phyloP scores from a whole-genome alignment of 371 early-diverging fungal genomes.

The Pancytospora philotis region DNA sequence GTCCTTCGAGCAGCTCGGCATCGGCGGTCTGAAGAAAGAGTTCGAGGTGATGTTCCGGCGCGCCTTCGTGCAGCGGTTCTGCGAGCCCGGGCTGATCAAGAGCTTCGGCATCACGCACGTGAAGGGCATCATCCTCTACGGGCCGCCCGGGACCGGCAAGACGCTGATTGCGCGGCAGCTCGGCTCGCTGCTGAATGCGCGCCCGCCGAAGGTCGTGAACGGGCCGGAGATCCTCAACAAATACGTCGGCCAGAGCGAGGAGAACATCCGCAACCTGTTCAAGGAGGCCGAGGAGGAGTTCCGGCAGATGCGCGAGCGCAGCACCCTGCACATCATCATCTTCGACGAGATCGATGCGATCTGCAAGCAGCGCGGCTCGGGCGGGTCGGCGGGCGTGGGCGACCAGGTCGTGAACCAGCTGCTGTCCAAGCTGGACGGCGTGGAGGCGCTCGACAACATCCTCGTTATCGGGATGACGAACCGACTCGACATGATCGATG shows the following conservation, averaged over 20 bases:
- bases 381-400: conserved; percentile 59
- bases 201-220: conserved; percentile 91
- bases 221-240: conserved; percentile 96
- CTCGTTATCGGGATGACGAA: conserved; percentile 91
- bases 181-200: conserved; percentile 87
- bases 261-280: conserved; percentile 89
- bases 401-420: conserved; percentile 88
- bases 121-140: conserved; percentile 88
- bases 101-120: conserved; percentile 79
- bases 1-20: conserved; percentile 92
- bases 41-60: conserved; percentile 91
- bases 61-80: conserved; percentile 95
- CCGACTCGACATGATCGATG: conserved; percentile 82
- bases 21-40: conserved; percentile 93
- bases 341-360: conserved; percentile 98
- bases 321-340: conserved; percentile 76
- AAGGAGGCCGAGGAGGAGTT: conserved; percentile 79
- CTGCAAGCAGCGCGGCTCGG: conserved; percentile 64
- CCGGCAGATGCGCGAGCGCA: conserved; percentile 78
- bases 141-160: conserved; percentile 98
- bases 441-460: conserved; percentile 67
- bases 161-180: conserved; percentile 93
- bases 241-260: conserved; percentile 97
- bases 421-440: conserved; percentile 89
- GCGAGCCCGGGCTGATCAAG: conserved; percentile 68